Evolutionary conservation across 345 rosid genomes (phyloP).

Genomic region (Abelmoschus esculentus): DNA sequence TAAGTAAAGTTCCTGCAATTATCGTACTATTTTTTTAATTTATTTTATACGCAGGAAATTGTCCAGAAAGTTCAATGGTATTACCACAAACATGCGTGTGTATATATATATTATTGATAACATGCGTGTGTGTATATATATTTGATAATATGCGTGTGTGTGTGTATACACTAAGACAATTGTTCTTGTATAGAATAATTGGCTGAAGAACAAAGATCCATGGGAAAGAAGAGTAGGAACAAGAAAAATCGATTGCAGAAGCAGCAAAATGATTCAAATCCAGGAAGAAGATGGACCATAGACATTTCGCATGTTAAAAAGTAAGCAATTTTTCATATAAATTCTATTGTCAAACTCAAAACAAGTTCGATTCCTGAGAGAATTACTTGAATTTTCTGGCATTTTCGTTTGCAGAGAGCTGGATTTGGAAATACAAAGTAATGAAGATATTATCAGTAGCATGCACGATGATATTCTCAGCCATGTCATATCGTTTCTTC

Average conservation of each 20-base stretch:
- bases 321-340: not conserved
- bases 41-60: not conserved
- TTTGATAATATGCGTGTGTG: too few relatives aligned
- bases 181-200: not conserved
- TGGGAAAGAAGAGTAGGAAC: not conserved
- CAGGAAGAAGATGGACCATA: not conserved
- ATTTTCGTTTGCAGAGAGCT: not conserved
- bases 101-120: too few relatives aligned
- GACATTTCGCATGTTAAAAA: not conserved
- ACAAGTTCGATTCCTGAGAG: not conserved
- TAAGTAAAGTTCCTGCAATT: not conserved
- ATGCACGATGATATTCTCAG: not conserved
- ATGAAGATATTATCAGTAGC: not conserved
- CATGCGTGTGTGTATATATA: too few relatives aligned
- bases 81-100: not conserved
- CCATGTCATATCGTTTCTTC: not conserved
- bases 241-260: not conserved
- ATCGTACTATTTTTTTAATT: not conserved
- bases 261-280: not conserved
- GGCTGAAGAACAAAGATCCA: not conserved
- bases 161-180: not conserved
- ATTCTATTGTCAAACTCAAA: not conserved
- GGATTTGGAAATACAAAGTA: not conserved
- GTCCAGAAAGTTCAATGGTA: not conserved
- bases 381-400: not conserved